phyloP scores from a whole-genome alignment of 2,329 filamentous ascomycete genomes.

The Arachnopeziza araneosa region DNA sequence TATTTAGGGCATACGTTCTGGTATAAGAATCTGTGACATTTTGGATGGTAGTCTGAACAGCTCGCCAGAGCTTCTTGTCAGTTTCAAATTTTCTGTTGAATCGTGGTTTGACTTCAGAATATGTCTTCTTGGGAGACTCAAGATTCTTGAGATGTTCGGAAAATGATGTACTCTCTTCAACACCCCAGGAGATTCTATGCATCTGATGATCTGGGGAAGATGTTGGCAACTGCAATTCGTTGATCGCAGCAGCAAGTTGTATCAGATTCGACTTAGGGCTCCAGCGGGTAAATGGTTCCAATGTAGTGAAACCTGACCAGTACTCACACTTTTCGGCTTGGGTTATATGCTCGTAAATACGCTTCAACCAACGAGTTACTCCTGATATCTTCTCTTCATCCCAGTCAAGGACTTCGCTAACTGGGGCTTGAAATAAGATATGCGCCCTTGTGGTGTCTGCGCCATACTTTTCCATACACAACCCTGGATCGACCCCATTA shows the following conservation, averaged over 20 bases:
- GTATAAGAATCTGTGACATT: slow-evolving; percentile 65
- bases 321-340: neutral
- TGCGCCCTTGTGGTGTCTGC: slow-evolving; percentile 82
- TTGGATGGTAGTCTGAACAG: slow-evolving; percentile 60
- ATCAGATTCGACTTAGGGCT: neutral
- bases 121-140: too few species aligned
- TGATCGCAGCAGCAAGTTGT: neutral
- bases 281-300: neutral
- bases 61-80: slow-evolving; percentile 48
- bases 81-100: slow-evolving; percentile 27
- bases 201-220: too few species aligned
- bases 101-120: neutral
- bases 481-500: slow-evolving; percentile 79
- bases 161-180: too few species aligned
- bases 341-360: slow-evolving; percentile 40
- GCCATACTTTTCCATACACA: slow-evolving; percentile 67
- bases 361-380: slow-evolving; percentile 72
- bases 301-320: neutral
- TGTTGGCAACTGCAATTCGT: neutral
- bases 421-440: slow-evolving; percentile 83
- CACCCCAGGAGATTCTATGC: too few species aligned
- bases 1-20: slow-evolving; percentile 73
- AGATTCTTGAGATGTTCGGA: too few species aligned
- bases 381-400: slow-evolving; percentile 78
- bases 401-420: slow-evolving; percentile 81